A percentile compares a stretch with the other conserved stretches of the same genome.
These are phyloP conservation scores for Grigorovia transvaalensis DNA, from an alignment of 805 yeast genomes.

Conservation along the genomic window DNA sequence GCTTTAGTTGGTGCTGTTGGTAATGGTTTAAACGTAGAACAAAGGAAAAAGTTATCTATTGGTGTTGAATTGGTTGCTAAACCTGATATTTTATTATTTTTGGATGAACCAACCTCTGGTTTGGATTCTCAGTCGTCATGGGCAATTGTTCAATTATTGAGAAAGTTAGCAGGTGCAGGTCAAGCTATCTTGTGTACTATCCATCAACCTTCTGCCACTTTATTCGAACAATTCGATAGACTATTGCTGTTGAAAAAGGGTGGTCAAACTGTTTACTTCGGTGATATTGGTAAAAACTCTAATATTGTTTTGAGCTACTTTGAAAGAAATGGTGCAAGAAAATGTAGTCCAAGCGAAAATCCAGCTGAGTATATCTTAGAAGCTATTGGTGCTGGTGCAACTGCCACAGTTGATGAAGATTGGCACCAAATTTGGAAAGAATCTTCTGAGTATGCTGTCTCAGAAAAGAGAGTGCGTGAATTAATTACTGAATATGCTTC, in stretches of 20 bases:
- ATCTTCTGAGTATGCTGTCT: slow-evolving; percentile 31
- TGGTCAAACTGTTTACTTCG: slow-evolving; percentile 64
- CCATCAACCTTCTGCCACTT: slow-evolving; percentile 58
- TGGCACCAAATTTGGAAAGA: slow-evolving; percentile 48
- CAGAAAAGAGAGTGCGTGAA: slow-evolving; percentile 33
- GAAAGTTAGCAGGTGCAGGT: slow-evolving; percentile 49
- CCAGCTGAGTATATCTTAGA: slow-evolving; percentile 65
- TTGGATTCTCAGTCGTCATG: slow-evolving; percentile 49
- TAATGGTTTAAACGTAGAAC: slow-evolving; percentile 51
- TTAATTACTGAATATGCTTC: slow-evolving; percentile 38
- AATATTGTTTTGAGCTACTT: slow-evolving; percentile 46
- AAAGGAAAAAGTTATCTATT: slow-evolving; percentile 47
- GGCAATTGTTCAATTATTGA: slow-evolving; percentile 49
- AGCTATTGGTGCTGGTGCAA: slow-evolving; percentile 67
- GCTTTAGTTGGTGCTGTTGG: slow-evolving; percentile 64
- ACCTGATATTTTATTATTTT: slow-evolving; percentile 44
- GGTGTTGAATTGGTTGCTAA: slow-evolving; percentile 58
- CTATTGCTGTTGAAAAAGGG: slow-evolving; percentile 53
- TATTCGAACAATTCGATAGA: slow-evolving; percentile 52
- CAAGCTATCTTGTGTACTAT: slow-evolving; percentile 64
- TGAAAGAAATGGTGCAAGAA: slow-evolving; percentile 56
- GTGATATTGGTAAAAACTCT: slow-evolving; percentile 51
- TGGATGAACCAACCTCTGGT: slow-evolving; percentile 62
- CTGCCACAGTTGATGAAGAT: slow-evolving; percentile 41
- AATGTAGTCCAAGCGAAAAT: slow-evolving; percentile 43